Evolutionary conservation across 306 rosid genomes (phyloP).

Genomic region (Comarum palustre): DNA sequence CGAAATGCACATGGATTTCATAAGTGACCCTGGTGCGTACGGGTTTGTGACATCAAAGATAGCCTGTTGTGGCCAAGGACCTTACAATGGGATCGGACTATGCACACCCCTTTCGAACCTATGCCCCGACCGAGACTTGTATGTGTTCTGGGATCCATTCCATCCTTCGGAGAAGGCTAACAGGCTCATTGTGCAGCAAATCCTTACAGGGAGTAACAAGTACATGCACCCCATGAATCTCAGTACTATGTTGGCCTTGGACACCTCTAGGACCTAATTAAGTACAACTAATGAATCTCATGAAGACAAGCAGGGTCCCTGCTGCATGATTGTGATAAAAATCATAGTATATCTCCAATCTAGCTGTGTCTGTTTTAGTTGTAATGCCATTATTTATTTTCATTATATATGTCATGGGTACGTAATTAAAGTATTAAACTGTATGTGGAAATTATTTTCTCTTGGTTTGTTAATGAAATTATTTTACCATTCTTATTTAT

Average conservation of each 20-base stretch:
- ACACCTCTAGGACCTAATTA: constrained; percentile 31
- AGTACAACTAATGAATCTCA: too few species aligned
- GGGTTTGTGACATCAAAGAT: constrained; percentile 59
- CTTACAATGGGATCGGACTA: constrained; percentile 67
- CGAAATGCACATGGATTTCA: constrained; percentile 58
- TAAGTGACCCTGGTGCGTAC: constrained; percentile 52
- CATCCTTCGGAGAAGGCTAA: constrained; percentile 77
- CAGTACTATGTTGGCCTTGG: constrained; percentile 60
- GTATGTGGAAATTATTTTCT: neutral
- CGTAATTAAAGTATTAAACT: too few species aligned
- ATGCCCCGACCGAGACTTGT: constrained; percentile 62
- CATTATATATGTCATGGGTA: neutral
- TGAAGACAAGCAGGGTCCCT: neutral
- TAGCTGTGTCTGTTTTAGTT: neutral
- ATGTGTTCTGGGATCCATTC: constrained; percentile 79
- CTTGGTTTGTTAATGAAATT: neutral
- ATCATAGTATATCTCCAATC: neutral
- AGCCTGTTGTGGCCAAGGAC: constrained; percentile 82
- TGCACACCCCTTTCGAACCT: constrained; percentile 61
- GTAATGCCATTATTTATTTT: neutral
- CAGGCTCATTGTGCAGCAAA: constrained; percentile 52
- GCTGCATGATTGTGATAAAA: neutral
- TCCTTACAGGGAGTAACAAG: constrained; percentile 46
- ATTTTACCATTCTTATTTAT: too few species aligned
- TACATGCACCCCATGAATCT: constrained; percentile 88